Percentiles rank a stretch among this genome's conserved stretches.
Evolutionary conservation across 768 basidiomycete species (phyloP).

Genomic region (Galerina marginata): DNA sequence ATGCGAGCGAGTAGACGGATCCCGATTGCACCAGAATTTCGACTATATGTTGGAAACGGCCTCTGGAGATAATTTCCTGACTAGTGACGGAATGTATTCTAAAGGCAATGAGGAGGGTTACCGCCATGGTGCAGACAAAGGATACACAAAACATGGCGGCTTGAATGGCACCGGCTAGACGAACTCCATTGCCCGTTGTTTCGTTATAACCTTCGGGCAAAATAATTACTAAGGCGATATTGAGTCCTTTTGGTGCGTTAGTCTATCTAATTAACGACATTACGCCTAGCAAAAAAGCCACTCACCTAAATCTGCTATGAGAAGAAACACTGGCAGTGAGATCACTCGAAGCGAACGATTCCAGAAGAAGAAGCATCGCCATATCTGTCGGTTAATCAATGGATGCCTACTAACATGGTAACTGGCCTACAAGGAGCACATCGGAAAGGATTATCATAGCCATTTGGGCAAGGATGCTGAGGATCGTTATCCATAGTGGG

Average conservation of each 20-base stretch:
- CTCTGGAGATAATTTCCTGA: background rate
- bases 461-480: background rate
- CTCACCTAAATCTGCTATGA: background rate
- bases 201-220: too few relatives aligned
- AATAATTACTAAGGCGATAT: too few relatives aligned
- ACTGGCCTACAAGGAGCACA: background rate
- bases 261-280: background rate
- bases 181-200: too few relatives aligned
- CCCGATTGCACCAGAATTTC: slow-evolving; percentile 6
- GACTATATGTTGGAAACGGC: slow-evolving; percentile 3
- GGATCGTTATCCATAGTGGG: background rate
- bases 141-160: background rate
- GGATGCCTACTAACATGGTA: background rate
- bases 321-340: background rate
- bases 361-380: background rate
- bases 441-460: background rate
- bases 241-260: background rate
- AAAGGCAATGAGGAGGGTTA: background rate
- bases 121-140: background rate
- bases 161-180: background rate
- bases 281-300: background rate
- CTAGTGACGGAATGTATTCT: too few relatives aligned
- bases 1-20: background rate
- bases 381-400: background rate
- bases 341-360: background rate